Evolutionary conservation across 2,329 filamentous ascomycete genomes (phyloP).

Genomic region (Thielaviopsis ethacetica): DNA sequence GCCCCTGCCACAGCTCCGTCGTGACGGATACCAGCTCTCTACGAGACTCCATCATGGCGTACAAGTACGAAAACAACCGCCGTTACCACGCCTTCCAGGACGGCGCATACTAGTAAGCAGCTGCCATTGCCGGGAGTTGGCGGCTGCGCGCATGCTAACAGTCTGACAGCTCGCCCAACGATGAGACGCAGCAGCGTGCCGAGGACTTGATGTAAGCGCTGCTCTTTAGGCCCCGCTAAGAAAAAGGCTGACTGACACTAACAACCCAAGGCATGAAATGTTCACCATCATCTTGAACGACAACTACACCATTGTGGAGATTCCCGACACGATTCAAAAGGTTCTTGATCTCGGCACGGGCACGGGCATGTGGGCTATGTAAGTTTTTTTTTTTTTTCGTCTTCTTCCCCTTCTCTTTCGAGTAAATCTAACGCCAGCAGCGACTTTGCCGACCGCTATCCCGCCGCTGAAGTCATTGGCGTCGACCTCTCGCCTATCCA

Average conservation of each 20-base stretch:
- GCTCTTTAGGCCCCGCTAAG: no score
- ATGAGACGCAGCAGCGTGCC: constrained; percentile 17
- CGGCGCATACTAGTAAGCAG: constrained; percentile 20
- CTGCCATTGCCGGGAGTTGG: no score
- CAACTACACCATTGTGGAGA: constrained; percentile 20
- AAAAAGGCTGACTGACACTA: no score
- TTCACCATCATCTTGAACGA: constrained; percentile 18
- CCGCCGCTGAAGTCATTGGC: constrained; percentile 30
- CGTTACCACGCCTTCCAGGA: constrained; percentile 30
- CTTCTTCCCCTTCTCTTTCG: not conserved
- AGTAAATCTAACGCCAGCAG: not conserved
- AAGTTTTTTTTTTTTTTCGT: not conserved
- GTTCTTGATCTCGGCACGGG: constrained; percentile 23
- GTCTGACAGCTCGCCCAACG: constrained; percentile 16
- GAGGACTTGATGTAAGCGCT: constrained; percentile 17
- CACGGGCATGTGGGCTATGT: constrained; percentile 24
- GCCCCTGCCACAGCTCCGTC: not conserved
- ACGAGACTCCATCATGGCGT: constrained; percentile 26
- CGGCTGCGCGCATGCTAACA: no score
- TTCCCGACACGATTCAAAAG: constrained; percentile 16
- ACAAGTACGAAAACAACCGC: constrained; percentile 29
- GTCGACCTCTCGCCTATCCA: constrained; percentile 43
- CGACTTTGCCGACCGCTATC: constrained; percentile 23
- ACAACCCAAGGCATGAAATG: constrained; percentile 17
- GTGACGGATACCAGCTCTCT: constrained; percentile 17